Conservation (phyloP, 108 stramenopile species). For the Discostella pseudostelligera region DNA sequence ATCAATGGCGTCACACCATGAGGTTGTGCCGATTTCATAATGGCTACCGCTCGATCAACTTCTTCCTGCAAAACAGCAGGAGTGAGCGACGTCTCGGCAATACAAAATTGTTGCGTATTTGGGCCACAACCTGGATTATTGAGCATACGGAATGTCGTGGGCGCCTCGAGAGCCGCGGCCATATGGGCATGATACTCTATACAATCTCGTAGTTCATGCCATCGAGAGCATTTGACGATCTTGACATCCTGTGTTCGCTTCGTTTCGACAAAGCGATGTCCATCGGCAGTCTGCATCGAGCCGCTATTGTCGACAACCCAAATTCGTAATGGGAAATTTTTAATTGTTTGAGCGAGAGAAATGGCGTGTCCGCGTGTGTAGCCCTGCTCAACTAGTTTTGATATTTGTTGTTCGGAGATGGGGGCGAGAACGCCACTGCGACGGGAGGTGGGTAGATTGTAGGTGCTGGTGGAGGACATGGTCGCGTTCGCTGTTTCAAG, state of each 20-base stretch:
- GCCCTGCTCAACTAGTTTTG: slow-evolving; percentile 58
- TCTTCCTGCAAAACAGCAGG: slow-evolving; percentile 43
- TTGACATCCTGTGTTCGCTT: slow-evolving; percentile 30
- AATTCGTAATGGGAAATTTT: slow-evolving; percentile 52
- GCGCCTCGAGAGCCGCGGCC: slow-evolving; percentile 52
- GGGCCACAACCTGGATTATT: slow-evolving; percentile 61
- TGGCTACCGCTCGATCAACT: slow-evolving; percentile 44
- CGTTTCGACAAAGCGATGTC: slow-evolving; percentile 72
- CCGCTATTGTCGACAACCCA: slow-evolving; percentile 80
- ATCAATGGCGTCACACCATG: slow-evolving; percentile 78
- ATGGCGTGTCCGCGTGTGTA: slow-evolving; percentile 65
- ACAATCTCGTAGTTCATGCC: slow-evolving; percentile 73
- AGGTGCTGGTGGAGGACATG: slow-evolving; percentile 16
- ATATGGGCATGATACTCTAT: slow-evolving; percentile 68
- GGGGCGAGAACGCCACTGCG: slow-evolving; percentile 9
- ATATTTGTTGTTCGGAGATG: slow-evolving; percentile 30
- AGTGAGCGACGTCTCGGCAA: slow-evolving; percentile 40
- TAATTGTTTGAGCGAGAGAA: slow-evolving; percentile 55
- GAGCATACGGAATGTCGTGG: slow-evolving; percentile 73
- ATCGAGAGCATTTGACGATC: slow-evolving; percentile 58
- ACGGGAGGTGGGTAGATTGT: slow-evolving; percentile 34
- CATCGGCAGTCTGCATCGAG: slow-evolving; percentile 74
- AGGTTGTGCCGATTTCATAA: slow-evolving; percentile 58
- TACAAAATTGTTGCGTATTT: slow-evolving; percentile 48
- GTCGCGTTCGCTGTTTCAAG: slow-evolving; percentile 5